Percentiles rank a stretch among this genome's conserved stretches.
phyloP scores from a whole-genome alignment of 306 rosid genomes.

The Arachis stenosperma region DNA sequence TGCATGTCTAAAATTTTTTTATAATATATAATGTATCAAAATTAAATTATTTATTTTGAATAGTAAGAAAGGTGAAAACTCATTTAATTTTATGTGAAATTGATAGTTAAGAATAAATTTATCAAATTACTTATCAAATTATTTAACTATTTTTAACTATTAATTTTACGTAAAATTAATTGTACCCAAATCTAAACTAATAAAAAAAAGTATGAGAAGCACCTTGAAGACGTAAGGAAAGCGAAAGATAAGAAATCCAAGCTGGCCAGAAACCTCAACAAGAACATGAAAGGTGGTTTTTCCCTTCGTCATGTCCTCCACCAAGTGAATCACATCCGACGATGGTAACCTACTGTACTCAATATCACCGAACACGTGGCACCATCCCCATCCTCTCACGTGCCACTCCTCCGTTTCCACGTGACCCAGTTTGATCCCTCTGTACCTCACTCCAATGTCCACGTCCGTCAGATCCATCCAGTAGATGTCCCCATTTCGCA shows the following conservation, averaged over 20 bases:
- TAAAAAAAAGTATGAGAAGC: too few species aligned
- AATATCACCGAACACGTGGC: conserved; percentile 57
- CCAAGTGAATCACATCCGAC: conserved; percentile 54
- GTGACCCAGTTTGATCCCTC: conserved; percentile 65
- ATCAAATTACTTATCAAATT: too few species aligned
- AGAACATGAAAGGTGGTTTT: conserved; percentile 48
- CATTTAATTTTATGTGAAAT: too few species aligned
- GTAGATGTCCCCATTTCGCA: conserved; percentile 53
- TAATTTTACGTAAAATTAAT: too few species aligned
- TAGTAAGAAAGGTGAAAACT: too few species aligned
- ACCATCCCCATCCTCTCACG: conserved; percentile 55
- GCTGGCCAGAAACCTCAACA: conserved; percentile 45
- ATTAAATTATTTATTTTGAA: too few species aligned
- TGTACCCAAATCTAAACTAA: too few species aligned
- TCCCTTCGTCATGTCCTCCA: conserved; percentile 63
- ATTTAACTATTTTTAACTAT: too few species aligned
- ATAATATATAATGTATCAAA: too few species aligned
- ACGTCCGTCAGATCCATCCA: conserved; percentile 51
- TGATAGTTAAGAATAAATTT: too few species aligned
- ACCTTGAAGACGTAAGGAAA: conserved; percentile 51
- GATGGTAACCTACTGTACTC: conserved; percentile 50
- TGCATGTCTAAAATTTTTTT: too few species aligned
- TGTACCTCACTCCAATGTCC: conserved; percentile 57
- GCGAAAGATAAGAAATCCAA: conserved; percentile 47
- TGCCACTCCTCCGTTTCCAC: conserved; percentile 51